phyloP scores from a whole-genome alignment of 202 grass and related monocot genomes.

The Elaeis oleifera region DNA sequence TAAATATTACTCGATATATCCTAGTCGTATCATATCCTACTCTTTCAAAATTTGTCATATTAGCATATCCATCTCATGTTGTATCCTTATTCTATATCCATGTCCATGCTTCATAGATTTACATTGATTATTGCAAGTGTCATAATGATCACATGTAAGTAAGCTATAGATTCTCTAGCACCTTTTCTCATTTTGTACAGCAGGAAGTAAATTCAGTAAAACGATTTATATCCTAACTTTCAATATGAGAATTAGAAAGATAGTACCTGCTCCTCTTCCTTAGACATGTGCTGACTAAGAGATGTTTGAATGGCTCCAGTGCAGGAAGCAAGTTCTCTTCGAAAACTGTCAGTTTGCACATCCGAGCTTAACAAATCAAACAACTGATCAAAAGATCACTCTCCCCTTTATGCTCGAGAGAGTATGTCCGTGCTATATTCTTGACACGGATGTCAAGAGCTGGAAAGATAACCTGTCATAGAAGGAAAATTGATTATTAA shows the following conservation, averaged over 20 bases:
- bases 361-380: constrained; percentile 47
- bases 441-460: constrained; percentile 91
- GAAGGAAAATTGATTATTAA: constrained; percentile 6
- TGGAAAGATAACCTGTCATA: constrained; percentile 83
- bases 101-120: no score
- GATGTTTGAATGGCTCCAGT: constrained; percentile 73
- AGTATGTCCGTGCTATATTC: constrained; percentile 85
- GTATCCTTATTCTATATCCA: no score
- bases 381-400: constrained; percentile 57
- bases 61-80: no score
- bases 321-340: constrained; percentile 79
- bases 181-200: no score
- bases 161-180: no score
- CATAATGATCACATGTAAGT: no score
- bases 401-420: constrained; percentile 85
- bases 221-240: neutral
- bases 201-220: no score
- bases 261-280: constrained; percentile 94
- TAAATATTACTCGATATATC: no score
- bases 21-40: no score
- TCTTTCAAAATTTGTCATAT: no score
- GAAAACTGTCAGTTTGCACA: constrained; percentile 38
- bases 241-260: neutral
- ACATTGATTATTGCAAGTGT: no score
- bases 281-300: constrained; percentile 87